Conservation (phyloP, 352 stramenopile species). For the Phytopythium chamaehyphon region DNA sequence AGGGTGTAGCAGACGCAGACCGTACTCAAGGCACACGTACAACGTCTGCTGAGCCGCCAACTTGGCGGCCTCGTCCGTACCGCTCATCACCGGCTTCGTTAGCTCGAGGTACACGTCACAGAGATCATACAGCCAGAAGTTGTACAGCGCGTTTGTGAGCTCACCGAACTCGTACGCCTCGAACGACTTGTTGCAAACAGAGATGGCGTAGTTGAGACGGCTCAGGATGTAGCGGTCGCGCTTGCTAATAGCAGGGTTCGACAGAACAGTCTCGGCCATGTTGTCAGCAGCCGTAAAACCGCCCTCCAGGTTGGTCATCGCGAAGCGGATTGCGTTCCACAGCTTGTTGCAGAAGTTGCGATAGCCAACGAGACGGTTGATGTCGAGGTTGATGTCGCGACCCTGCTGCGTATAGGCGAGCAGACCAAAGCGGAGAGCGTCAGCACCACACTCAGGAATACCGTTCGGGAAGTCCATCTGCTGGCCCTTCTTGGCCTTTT, state of each 20-base stretch:
- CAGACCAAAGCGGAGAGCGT: constrained; percentile 98
- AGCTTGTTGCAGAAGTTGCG: constrained; percentile 99
- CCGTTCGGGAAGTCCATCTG: constrained; percentile 97
- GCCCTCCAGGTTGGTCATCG: constrained; percentile 94
- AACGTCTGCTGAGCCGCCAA: constrained; percentile 79
- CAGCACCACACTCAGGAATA: constrained; percentile 98
- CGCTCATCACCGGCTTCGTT: constrained; percentile 96
- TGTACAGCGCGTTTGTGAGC: constrained; percentile 93
- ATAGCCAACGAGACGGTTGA: constrained; percentile 98
- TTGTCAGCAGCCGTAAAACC: constrained; percentile 51
- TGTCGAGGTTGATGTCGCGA: constrained; percentile 99
- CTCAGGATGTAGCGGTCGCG: constrained; percentile 85
- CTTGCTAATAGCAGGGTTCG: constrained; percentile 56
- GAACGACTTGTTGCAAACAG: constrained; percentile 83
- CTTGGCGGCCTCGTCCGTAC: constrained; percentile 70
- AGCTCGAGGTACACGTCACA: constrained; percentile 99
- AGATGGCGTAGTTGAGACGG: constrained; percentile 73
- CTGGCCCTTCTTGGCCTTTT: constrained; percentile 97
- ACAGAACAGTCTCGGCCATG: constrained; percentile 52
- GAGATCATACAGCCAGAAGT: constrained; percentile 98
- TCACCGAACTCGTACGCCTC: constrained; percentile 95
- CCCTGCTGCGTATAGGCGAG: constrained; percentile 93
- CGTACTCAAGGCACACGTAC: constrained; percentile 81
- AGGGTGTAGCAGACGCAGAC: constrained; percentile 93
- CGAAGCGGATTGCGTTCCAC: constrained; percentile 99